phyloP scores from a whole-genome alignment of 208 protist species.

The Acanthamoeba lenticulata region DNA sequence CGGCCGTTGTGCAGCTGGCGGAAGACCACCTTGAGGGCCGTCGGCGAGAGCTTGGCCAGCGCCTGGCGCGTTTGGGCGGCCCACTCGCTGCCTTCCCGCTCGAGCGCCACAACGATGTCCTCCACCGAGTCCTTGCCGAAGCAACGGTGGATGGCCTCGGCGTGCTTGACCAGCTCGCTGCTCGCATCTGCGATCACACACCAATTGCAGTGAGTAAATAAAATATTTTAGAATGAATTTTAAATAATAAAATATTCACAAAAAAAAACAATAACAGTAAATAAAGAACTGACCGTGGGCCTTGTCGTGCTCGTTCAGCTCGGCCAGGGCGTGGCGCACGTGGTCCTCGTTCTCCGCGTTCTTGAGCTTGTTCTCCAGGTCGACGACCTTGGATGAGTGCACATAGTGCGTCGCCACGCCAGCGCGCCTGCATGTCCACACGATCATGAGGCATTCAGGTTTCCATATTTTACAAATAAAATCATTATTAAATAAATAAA shows the following conservation, averaged over 20 bases:
- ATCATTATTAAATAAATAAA: no score
- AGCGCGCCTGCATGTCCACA: background rate
- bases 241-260: no score
- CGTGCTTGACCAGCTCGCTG: constrained; percentile 10
- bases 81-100: constrained; percentile 65
- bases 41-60: constrained; percentile 71
- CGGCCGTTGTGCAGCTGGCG: constrained; percentile 69
- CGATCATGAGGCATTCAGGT: background rate
- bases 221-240: no score
- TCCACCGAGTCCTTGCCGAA: constrained; percentile 65
- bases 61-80: constrained; percentile 54
- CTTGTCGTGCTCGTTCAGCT: constrained; percentile 8
- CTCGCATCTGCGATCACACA: background rate
- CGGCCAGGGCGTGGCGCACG: background rate
- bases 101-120: constrained; percentile 68
- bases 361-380: constrained; percentile 61
- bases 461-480: no score
- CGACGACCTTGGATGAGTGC: background rate
- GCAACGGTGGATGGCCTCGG: background rate
- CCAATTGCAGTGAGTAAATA: background rate
- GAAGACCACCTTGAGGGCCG: constrained; percentile 68
- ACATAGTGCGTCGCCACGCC: constrained; percentile 84
- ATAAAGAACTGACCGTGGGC: background rate
- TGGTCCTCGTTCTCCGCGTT: background rate
- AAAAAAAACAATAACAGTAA: background rate